Evolutionary conservation across 192 early-diverging fungal species (phyloP).

Genomic region (Obelidium mucronatum): DNA sequence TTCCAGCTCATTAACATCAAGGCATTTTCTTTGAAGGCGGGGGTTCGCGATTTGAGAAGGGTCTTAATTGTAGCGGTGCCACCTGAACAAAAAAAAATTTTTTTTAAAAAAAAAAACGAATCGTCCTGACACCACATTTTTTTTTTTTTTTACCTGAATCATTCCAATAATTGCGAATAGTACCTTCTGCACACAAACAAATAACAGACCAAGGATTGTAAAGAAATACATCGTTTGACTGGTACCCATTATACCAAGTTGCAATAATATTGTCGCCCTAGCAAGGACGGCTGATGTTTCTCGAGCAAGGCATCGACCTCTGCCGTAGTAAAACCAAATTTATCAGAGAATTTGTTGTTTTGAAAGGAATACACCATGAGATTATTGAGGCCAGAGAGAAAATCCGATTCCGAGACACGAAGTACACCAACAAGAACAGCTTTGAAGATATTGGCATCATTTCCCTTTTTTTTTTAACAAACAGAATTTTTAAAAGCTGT

Average conservation of each 20-base stretch:
- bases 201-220: constrained; percentile 20
- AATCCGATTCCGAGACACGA: background rate
- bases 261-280: background rate
- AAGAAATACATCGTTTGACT: background rate
- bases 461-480: background rate
- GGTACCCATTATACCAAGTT: background rate
- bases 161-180: background rate
- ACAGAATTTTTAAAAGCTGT: background rate
- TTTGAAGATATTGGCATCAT: background rate
- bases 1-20: background rate
- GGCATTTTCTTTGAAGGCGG: background rate
- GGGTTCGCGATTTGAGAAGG: background rate
- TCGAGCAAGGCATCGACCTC: constrained; percentile 1
- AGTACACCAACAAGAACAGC: background rate
- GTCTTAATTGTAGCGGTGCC: background rate
- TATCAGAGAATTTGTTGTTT: constrained; percentile 3
- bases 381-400: background rate
- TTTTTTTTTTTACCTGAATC: background rate
- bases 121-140: no score
- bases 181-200: background rate
- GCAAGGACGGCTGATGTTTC: background rate
- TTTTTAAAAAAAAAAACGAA: background rate
- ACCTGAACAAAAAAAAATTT: background rate
- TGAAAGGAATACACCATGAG: background rate
- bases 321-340: constrained; percentile 10